Evolutionary conservation across 495 filamentous ascomycete species (phyloP).

Genomic region (Viridothelium virens): DNA sequence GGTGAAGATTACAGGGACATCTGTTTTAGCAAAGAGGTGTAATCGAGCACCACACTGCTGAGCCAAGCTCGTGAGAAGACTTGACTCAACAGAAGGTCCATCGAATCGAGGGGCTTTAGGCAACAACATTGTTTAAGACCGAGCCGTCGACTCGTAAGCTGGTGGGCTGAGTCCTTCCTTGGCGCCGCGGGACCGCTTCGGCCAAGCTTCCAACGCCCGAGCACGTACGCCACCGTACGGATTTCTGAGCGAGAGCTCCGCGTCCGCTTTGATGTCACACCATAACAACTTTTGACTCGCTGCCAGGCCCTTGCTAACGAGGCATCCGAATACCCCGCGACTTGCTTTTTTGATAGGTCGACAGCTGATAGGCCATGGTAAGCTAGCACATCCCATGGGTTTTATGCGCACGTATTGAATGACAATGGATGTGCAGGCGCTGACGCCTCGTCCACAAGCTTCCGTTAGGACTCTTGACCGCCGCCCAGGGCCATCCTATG

Average conservation of each 20-base stretch:
- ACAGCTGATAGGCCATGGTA: slow-evolving; percentile 5
- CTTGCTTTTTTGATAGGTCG: neutral
- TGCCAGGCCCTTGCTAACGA: neutral
- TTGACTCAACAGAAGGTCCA: slow-evolving; percentile 15
- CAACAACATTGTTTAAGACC: neutral
- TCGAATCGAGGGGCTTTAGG: neutral
- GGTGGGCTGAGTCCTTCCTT: slow-evolving; percentile 2
- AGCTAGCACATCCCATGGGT: neutral
- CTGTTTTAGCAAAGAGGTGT: neutral
- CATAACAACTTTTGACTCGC: neutral
- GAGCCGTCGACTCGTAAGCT: slow-evolving; percentile 7
- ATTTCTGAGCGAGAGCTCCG: neutral
- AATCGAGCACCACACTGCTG: neutral
- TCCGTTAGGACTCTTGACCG: slow-evolving; percentile 84
- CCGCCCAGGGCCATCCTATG: slow-evolving; percentile 97
- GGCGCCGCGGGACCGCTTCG: neutral
- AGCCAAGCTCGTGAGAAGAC: neutral
- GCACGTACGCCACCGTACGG: neutral
- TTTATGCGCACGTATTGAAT: slow-evolving; percentile 7
- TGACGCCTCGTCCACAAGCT: slow-evolving; percentile 46
- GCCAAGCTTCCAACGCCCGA: neutral
- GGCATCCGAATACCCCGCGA: neutral
- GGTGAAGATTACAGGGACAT: neutral
- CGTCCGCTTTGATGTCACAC: neutral
- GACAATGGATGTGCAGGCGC: slow-evolving; percentile 8